phyloP scores from a whole-genome alignment of 352 stramenopile species.

The Albugo candida region DNA sequence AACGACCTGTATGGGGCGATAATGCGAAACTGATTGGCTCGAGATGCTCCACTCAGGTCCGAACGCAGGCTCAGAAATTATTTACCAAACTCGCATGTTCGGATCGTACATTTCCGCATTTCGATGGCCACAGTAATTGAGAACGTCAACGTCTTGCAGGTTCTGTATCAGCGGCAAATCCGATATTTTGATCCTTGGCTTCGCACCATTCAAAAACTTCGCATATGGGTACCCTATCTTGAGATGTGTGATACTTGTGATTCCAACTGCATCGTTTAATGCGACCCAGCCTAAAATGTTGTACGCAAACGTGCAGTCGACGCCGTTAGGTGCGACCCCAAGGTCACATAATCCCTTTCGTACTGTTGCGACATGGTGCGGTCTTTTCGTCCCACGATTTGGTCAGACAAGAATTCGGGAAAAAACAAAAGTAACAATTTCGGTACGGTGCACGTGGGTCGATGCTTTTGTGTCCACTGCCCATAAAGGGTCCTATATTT shows the following conservation, averaged over 20 bases:
- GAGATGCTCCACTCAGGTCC: constrained; percentile 66
- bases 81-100: constrained; percentile 69
- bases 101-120: constrained; percentile 52
- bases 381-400: constrained; percentile 34
- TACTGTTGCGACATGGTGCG: constrained; percentile 22
- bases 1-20: constrained; percentile 61
- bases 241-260: constrained; percentile 33
- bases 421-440: constrained; percentile 59
- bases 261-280: constrained; percentile 59
- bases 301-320: constrained; percentile 66
- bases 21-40: constrained; percentile 69
- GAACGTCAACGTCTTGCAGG: constrained; percentile 25
- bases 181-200: constrained; percentile 28
- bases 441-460: constrained; percentile 43
- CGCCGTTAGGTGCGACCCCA: constrained; percentile 33
- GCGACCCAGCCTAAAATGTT: constrained; percentile 55
- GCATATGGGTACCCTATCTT: constrained; percentile 15
- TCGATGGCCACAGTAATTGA: constrained; percentile 52
- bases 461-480: constrained; percentile 20
- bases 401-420: constrained; percentile 47
- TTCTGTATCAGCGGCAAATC: constrained; percentile 20
- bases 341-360: constrained; percentile 38
- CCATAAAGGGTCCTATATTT: constrained; percentile 35
- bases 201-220: constrained; percentile 58
- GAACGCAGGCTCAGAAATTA: constrained; percentile 78